phyloP scores from a whole-genome alignment of 2,329 filamentous ascomycete genomes.

The Penicillium hordei region DNA sequence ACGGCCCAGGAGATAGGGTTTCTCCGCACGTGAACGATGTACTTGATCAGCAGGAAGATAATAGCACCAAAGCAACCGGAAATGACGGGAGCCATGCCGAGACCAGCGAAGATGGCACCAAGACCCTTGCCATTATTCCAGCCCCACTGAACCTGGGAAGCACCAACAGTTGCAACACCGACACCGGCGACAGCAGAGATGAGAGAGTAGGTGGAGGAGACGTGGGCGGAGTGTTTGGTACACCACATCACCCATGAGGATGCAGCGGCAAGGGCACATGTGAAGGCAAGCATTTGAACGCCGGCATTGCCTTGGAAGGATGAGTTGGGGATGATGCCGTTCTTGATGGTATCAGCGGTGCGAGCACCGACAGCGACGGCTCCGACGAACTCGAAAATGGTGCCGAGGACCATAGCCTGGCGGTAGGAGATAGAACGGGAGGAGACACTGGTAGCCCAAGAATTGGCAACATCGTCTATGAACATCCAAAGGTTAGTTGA shows the following conservation, averaged over 20 bases:
- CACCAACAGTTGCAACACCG: constrained; percentile 66
- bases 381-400: constrained; percentile 67
- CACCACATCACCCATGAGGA: constrained; percentile 76
- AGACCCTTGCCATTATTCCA: constrained; percentile 68
- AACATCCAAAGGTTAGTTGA: neutral
- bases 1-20: constrained; percentile 72
- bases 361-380: constrained; percentile 67
- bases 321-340: constrained; percentile 65
- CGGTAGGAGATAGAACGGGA: constrained; percentile 60
- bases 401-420: constrained; percentile 50
- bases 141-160: constrained; percentile 63
- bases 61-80: constrained; percentile 63
- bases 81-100: constrained; percentile 67
- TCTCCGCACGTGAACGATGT: constrained; percentile 68
- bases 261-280: constrained; percentile 35
- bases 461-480: constrained; percentile 73
- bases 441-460: constrained; percentile 78
- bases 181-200: constrained; percentile 69
- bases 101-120: constrained; percentile 65
- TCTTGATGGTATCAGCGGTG: constrained; percentile 77
- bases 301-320: constrained; percentile 62
- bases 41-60: constrained; percentile 73
- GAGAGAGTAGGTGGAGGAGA: constrained; percentile 71
- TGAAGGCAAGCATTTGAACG: constrained; percentile 64
- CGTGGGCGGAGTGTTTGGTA: constrained; percentile 69